phyloP scores from a whole-genome alignment of 306 rosid genomes.

The Ziziphus jujuba region DNA sequence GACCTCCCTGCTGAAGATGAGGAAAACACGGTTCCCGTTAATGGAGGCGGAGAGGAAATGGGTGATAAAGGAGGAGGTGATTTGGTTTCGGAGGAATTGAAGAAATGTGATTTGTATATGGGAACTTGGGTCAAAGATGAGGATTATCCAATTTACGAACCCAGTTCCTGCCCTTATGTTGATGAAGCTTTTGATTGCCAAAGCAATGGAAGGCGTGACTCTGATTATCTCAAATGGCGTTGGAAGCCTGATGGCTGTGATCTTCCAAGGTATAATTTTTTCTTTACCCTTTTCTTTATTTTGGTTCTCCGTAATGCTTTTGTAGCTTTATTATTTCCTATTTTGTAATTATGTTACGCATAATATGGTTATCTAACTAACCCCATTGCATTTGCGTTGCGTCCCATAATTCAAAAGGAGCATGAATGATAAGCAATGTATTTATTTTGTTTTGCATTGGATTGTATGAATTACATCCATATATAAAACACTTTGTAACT shows the following conservation, averaged over 20 bases:
- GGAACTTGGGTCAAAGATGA: constrained; percentile 86
- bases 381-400: background rate
- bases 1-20: constrained; percentile 14
- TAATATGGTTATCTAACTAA: background rate
- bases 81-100: constrained; percentile 9
- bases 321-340: too few species aligned
- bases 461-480: too few species aligned
- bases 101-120: constrained; percentile 64
- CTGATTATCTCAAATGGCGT: constrained; percentile 74
- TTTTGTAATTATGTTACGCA: background rate
- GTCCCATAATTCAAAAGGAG: too few species aligned
- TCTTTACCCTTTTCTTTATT: background rate
- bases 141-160: constrained; percentile 59
- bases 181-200: constrained; percentile 91
- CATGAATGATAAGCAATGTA: too few species aligned
- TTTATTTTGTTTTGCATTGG: too few species aligned
- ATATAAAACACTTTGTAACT: too few species aligned
- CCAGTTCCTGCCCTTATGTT: constrained; percentile 88
- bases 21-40: constrained; percentile 8
- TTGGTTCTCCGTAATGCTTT: background rate
- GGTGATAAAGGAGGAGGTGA: constrained; percentile 24
- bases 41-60: constrained; percentile 15
- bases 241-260: constrained; percentile 89
- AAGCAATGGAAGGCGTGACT: constrained; percentile 66
- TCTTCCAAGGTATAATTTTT: constrained; percentile 64